Evolutionary conservation across 1,139 yeast genomes (phyloP).

Genomic region (Diutina scorzettiae): DNA sequence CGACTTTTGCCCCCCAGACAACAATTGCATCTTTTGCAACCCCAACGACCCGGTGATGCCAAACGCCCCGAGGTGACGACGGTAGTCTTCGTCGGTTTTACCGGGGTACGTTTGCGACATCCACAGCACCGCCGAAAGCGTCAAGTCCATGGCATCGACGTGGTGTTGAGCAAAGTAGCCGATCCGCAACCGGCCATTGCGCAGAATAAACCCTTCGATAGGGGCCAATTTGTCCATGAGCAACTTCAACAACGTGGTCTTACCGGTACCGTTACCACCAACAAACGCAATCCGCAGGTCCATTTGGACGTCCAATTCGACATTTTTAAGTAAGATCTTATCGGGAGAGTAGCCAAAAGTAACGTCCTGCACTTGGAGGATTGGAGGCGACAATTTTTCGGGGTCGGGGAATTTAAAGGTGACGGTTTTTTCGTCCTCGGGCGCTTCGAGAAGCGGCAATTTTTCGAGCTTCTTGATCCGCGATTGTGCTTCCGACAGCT

Average conservation of each 20-base stretch:
- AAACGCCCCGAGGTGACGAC: constrained; percentile 92
- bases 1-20: constrained; percentile 97
- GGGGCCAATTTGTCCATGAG: constrained; percentile 73
- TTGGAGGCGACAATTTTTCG: constrained; percentile 86
- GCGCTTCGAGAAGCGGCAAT: constrained; percentile 83
- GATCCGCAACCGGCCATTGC: constrained; percentile 78
- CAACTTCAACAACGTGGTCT: constrained; percentile 81
- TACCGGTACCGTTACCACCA: constrained; percentile 99
- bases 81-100: constrained; percentile 89
- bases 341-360: constrained; percentile 70
- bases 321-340: constrained; percentile 53
- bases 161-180: constrained; percentile 99
- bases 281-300: constrained; percentile 91
- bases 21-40: constrained; percentile 74
- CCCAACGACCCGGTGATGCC: constrained; percentile 95
- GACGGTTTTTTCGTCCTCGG: constrained; percentile 80
- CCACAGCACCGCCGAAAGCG: constrained; percentile 87
- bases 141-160: constrained; percentile 92
- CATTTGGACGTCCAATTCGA: constrained; percentile 84
- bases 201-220: constrained; percentile 57
- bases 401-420: constrained; percentile 94
- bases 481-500: constrained; percentile 94
- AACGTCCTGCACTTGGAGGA: constrained; percentile 77
- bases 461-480: constrained; percentile 94
- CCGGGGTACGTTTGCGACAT: constrained; percentile 87